Evolutionary conservation across 495 filamentous ascomycete species (phyloP).

Genomic region (Penicillium argentinense): DNA sequence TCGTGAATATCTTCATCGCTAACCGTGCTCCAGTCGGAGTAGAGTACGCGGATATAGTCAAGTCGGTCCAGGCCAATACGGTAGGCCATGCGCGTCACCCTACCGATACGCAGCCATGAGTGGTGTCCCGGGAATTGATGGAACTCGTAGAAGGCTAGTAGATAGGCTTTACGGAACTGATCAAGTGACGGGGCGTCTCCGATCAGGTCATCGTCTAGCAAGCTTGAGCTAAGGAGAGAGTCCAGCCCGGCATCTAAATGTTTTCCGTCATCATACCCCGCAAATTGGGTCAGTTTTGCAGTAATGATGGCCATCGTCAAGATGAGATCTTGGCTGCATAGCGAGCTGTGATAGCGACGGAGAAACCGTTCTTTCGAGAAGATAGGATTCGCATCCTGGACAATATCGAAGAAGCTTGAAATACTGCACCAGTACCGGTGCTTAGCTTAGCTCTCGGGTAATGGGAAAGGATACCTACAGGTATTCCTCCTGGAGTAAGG

Average conservation of each 20-base stretch:
- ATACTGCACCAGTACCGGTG: too few species aligned
- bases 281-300: slow-evolving; percentile 22
- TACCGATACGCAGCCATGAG: slow-evolving; percentile 34
- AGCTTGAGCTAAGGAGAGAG: slow-evolving; percentile 8
- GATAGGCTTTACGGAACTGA: slow-evolving; percentile 30
- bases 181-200: slow-evolving; percentile 19
- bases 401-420: slow-evolving; percentile 25
- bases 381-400: slow-evolving; percentile 29
- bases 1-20: slow-evolving; percentile 34
- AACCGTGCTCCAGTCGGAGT: slow-evolving; percentile 10
- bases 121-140: slow-evolving; percentile 33
- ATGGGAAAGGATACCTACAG: slow-evolving; percentile 9
- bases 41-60: slow-evolving; percentile 7
- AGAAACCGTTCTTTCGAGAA: slow-evolving; percentile 26
- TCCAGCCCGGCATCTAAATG: slow-evolving; percentile 6
- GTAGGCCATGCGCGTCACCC: slow-evolving; percentile 34
- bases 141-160: slow-evolving; percentile 40
- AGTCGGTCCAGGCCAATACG: slow-evolving; percentile 21
- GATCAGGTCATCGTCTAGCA: slow-evolving; percentile 19
- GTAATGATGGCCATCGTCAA: slow-evolving; percentile 23
- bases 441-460: slow-evolving; percentile 11
- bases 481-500: slow-evolving; percentile 5
- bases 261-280: not conserved
- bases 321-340: slow-evolving; percentile 17
- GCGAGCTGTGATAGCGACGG: slow-evolving; percentile 14